Base-by-base conservation (phyloP, 2,329 filamentous ascomycete species). In the Aspergillus clavatus region DNA sequence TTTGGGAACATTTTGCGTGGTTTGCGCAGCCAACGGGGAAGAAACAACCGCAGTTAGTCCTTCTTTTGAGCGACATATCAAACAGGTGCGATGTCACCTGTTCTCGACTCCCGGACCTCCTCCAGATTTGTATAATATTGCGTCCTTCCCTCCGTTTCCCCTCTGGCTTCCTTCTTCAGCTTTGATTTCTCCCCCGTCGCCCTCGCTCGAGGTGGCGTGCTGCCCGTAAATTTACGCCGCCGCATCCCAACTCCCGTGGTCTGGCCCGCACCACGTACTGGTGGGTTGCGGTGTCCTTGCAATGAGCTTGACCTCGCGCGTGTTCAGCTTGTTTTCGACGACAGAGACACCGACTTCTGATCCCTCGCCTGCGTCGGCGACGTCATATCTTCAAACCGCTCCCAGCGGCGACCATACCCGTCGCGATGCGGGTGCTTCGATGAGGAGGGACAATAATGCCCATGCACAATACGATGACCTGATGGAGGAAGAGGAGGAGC, bases 251-350 rank as follows among this genome's bases (percentile, higher is more conserved):
- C 45, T 45, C 51, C 50, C 50, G 53, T 58, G 55, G 49, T 54
- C 55, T 58, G 51, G 56, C 51, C 53, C 59, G 56, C 59, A 57
- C 57, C 57, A 51, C 54, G 56, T 55, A 57, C 60, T 55, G 59
- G 61, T 58, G 59, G 61, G 58, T 54, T 57, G 48, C 50, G 54
- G 58, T 59, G 50, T 54, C 50, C 52, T 59, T 69, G 75, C 70
- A 70, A 81, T 80, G 78, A 80, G 76, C 72, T 68, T 79, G 68
- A 72, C 73, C 65, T 78, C 76, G 63, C 72, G 72, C 55, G 67
- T 80, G 58, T 67, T 72, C 61, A 72, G 69, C 62, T 65, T 78
- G 64, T 76, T 80, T 66, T 68, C 75, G 52, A 63, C 67, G 65
- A 69, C 62, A 56, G 61, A 58, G 49, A 56, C 56, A 51, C 51